Base-by-base conservation (phyloP, 495 filamentous ascomycete species). In the Penicillium dipodomyicola region DNA sequence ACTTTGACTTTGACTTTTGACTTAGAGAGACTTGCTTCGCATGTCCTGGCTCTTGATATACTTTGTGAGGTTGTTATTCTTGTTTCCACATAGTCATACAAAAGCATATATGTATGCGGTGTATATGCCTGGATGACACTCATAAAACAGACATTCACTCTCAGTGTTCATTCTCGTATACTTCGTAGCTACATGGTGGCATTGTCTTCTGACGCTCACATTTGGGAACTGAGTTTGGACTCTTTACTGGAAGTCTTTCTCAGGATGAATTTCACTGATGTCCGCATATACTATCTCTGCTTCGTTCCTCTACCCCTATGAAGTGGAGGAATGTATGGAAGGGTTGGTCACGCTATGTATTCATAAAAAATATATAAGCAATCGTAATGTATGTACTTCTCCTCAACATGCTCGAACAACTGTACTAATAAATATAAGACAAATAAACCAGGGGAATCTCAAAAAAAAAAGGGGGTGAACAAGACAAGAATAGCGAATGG, bases 321-420 rank as follows among this genome's bases (percentile, higher is more conserved):
- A 29, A 15, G 7, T 29, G 11, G 41, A 44, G 14, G 14, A 45
- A 8, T 23, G 27, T 7, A 45, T 7, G 27, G 17, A n/a, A 27
- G 7, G 14, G 14, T 46, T n/a, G 33, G 15, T 22, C 46, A 49
- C 15, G 27, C 35, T 30, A 52, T 52, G 35, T 29, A 37, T 41
- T 41, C 14, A 40, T 52, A 52, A 41, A 19, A 41, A 4, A 41
- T 25, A 44, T 33, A 54, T 54, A 45, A 37, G 14, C 19, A 35
- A 48, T 61, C 20, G 40, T 59, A 32, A 60, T 49, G 49, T 67
- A 67, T 65, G 47, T 64, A 62, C 64, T 57, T 64, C 58, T 52
- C 60, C 56, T 65, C 57, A 46, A 61, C 35, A 55, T 64, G 53
- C 49, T 29, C 59, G 25, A 49, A 55, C 50, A 67, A 57, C n/a